phyloP scores from a whole-genome alignment of 306 rosid species.

The Acmispon strigosus region DNA sequence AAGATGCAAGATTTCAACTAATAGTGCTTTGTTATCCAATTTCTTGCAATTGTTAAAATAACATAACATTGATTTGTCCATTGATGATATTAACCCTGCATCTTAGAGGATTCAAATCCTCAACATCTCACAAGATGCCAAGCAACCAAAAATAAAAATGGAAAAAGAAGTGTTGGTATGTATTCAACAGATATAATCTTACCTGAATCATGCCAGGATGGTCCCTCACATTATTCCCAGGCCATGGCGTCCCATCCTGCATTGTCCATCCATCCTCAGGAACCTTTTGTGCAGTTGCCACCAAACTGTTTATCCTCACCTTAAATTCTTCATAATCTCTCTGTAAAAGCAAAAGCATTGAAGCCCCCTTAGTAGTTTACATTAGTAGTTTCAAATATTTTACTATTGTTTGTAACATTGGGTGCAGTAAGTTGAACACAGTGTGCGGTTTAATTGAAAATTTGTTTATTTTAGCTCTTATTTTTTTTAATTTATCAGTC shows the following conservation, averaged over 20 bases:
- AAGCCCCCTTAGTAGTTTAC: not conserved
- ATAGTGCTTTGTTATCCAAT: not conserved
- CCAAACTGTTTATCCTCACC: slow-evolving; percentile 63
- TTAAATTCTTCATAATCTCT: slow-evolving; percentile 79
- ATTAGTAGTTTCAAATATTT: not conserved
- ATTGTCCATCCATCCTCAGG: slow-evolving; percentile 90
- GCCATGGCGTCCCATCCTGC: slow-evolving; percentile 92
- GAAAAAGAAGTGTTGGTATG: not conserved
- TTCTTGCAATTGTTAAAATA: not conserved
- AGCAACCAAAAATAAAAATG: not conserved
- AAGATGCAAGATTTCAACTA: not conserved
- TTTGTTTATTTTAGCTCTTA: not conserved
- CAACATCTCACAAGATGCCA: not conserved
- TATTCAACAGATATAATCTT: not conserved
- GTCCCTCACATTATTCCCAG: slow-evolving; percentile 73
- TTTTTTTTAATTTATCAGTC: not conserved
- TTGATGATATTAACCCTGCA: not conserved
- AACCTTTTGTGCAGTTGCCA: slow-evolving; percentile 66
- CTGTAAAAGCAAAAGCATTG: slow-evolving; percentile 22
- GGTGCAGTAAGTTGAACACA: not conserved
- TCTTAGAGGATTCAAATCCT: not conserved
- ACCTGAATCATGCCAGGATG: slow-evolving; percentile 97
- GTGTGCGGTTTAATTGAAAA: not conserved
- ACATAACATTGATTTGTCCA: not conserved
- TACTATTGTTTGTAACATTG: not conserved